Evolutionary conservation across 2,329 filamentous ascomycete genomes (phyloP), one percentile per base, ranked within the genome.

Genomic region (Ceratocystis cacaofunesta): DNA sequence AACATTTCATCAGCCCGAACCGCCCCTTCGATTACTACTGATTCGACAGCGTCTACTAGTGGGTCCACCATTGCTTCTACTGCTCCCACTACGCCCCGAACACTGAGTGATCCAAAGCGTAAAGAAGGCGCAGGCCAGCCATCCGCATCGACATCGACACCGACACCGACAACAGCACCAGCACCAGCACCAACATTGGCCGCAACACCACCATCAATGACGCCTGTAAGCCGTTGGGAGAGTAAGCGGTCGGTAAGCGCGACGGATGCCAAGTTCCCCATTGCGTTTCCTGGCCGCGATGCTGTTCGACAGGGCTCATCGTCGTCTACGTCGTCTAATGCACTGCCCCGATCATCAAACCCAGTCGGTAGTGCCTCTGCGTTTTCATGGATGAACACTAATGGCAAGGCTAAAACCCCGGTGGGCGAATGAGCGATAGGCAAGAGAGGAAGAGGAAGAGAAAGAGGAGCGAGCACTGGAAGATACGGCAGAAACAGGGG

Each of bases 311-410:
- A 66, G 82, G 82, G 83, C 84, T 32, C 69, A 76, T 46, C 36
- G 41, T 65, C 64, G 32, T 58, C 60, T 2, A 58, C 65, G 7
- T 43, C 58, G 17, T 66, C 65, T 15, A 57, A 48, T 52, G 71
- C 75, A 19, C 72, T 78, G n/a, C 77, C 83, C 17, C 82, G 85
- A 66, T 80, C 84, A 5, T 79, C 84, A 41, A 97, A 97, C 72
- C 92, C 94, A 0, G 83, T 96, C 19, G 92, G 92, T 7, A 89
- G 89, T n/a, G 92, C 89, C 15, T 94, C 90, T 67, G 92, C 92
- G 2, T 97, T 97, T 77, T 87, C 89, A 12, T 97, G 92, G 92
- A 86, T 96, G 78, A 92, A 88, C 61, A 76, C 80, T 50, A 69
- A 74, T 19, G 72, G 72, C 62, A 79, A 79, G 70, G 75, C 78